These are phyloP conservation scores for Arthrobotrys pseudoclavata DNA, from an alignment of 2,329 filamentous ascomycete genomes.

Conservation along the genomic window DNA sequence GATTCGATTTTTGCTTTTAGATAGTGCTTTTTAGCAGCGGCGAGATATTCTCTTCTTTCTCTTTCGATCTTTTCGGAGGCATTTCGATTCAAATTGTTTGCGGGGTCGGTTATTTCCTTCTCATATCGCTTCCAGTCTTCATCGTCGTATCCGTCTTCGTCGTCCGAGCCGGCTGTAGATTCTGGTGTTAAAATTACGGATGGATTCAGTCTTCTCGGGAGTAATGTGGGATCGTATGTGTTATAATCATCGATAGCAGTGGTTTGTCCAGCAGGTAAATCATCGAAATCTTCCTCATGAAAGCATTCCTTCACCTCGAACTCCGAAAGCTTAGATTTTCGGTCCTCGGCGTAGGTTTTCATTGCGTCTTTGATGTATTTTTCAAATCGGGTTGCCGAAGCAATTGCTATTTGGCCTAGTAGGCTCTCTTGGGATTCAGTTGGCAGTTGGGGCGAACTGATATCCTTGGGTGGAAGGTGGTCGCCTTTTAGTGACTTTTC, in stretches of 20 bases:
- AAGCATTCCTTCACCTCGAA: neutral
- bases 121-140: constrained; percentile 25
- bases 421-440: constrained; percentile 1
- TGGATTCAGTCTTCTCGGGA: neutral
- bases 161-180: neutral
- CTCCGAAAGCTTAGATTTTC: neutral
- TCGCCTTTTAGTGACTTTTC: neutral
- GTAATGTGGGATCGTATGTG: neutral
- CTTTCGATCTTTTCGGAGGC: constrained; percentile 12
- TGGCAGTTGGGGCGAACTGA: neutral
- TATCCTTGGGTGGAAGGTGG: neutral
- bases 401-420: neutral
- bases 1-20: constrained; percentile 24
- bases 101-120: constrained; percentile 7
- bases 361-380: constrained; percentile 1
- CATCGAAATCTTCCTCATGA: neutral
- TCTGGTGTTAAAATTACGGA: constrained; percentile 10
- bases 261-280: neutral
- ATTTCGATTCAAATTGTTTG: neutral
- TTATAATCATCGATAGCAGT: constrained; percentile 15
- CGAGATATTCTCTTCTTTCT: constrained; percentile 3
- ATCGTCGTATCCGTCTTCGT: constrained; percentile 19
- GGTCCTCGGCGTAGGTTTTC: constrained; percentile 7
- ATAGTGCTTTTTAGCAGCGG: constrained; percentile 1
- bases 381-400: neutral